Percentiles rank a stretch among this genome's conserved stretches.
phyloP scores from a whole-genome alignment of 176 grass and related monocot genomes.

The Paspalum notatum region DNA sequence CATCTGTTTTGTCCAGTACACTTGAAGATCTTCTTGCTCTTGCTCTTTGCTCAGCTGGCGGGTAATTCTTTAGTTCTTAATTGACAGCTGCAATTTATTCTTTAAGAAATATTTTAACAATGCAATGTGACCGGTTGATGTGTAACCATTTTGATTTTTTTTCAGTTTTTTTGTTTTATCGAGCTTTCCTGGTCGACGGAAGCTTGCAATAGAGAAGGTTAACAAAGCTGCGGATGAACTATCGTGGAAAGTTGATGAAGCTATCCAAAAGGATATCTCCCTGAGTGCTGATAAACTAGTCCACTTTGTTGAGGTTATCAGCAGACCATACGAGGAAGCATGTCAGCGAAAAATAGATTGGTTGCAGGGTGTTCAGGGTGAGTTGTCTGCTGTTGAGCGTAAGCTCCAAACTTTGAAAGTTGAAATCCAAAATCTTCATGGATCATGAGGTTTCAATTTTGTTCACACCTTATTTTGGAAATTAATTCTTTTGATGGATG shows the following conservation, averaged over 20 bases:
- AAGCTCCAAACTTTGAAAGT: constrained; percentile 78
- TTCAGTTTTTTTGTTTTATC: constrained; percentile 83
- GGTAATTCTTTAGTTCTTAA: constrained; percentile 62
- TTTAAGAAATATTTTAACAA: constrained; percentile 4
- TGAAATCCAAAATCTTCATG: constrained; percentile 86
- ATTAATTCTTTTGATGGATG: constrained; percentile 33
- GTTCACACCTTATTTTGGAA: constrained; percentile 28
- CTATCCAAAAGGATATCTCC: constrained; percentile 77
- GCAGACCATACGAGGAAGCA: constrained; percentile 73
- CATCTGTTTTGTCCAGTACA: constrained; percentile 86
- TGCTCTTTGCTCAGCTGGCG: constrained; percentile 84
- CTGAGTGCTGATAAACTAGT: constrained; percentile 58
- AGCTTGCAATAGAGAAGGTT: constrained; percentile 65
- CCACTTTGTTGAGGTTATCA: constrained; percentile 63
- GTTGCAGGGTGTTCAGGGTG: constrained; percentile 59
- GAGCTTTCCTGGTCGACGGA: constrained; percentile 70
- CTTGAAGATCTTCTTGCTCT: constrained; percentile 98
- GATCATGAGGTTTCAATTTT: constrained; percentile 39
- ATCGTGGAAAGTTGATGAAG: constrained; percentile 66
- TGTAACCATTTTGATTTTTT: not conserved
- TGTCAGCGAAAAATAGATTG: constrained; percentile 73
- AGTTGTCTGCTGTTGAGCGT: constrained; percentile 58
- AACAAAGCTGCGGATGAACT: constrained; percentile 67
- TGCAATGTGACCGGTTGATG: constrained; percentile 15
- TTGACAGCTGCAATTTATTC: constrained; percentile 22